A percentile compares a stretch with the other conserved stretches of the same genome.
These are phyloP conservation scores for Phialophora expanda DNA, from an alignment of 2,329 filamentous ascomycete genomes.

Conservation along the genomic window DNA sequence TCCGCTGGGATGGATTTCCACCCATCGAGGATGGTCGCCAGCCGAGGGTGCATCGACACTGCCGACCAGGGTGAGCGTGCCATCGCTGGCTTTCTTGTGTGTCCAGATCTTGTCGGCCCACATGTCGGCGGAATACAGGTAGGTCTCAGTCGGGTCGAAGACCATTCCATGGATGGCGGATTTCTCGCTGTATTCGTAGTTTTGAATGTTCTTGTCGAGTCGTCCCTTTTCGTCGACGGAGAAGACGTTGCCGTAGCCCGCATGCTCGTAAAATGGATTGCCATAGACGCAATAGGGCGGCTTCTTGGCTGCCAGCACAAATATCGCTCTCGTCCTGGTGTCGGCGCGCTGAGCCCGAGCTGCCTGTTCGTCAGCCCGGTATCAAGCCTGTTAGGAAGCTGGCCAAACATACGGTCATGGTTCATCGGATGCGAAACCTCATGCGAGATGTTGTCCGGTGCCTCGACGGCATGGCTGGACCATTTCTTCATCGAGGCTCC, in stretches of 20 bases:
- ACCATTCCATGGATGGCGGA: constrained; percentile 58
- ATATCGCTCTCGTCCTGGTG: constrained; percentile 87
- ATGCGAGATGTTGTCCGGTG: constrained; percentile 76
- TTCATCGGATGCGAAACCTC: constrained; percentile 75
- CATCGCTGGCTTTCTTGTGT: constrained; percentile 71
- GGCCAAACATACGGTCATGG: constrained; percentile 65
- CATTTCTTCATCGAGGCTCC: constrained; percentile 93
- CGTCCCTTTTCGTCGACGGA: constrained; percentile 51
- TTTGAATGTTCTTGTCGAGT: constrained; percentile 51
- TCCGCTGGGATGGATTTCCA: constrained; percentile 78
- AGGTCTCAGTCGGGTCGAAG: constrained; percentile 52
- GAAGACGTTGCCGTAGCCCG: constrained; percentile 76
- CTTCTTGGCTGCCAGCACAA: constrained; percentile 78
- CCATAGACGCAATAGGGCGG: constrained; percentile 83
- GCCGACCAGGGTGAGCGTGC: constrained; percentile 71
- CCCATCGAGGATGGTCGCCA: constrained; percentile 84
- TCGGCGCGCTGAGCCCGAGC: constrained; percentile 65
- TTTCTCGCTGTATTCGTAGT: constrained; percentile 52
- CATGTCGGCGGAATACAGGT: constrained; percentile 57
- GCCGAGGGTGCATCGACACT: constrained; percentile 72
- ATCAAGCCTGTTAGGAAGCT: neutral
- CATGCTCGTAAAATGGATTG: constrained; percentile 88
- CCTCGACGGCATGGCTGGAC: constrained; percentile 78
- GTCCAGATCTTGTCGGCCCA: constrained; percentile 70
- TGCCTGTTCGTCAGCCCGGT: constrained; percentile 23